Conservation (phyloP, 495 filamentous ascomycete species). For the Talaromyces wortmannii region DNA sequence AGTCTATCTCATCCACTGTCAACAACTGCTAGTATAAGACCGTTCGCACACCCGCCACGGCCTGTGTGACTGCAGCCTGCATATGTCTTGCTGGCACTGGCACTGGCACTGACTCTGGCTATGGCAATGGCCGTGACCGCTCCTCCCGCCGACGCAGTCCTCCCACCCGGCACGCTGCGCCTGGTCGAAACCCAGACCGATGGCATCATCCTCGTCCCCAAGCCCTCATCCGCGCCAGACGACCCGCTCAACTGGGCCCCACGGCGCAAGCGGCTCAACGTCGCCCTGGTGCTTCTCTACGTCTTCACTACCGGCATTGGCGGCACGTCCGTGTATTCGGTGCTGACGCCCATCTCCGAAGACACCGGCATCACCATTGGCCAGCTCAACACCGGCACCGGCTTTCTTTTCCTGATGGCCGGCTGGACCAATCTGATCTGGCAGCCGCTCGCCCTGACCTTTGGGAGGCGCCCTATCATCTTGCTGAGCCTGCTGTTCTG, state of each 20-base stretch:
- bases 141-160: neutral
- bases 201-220: conserved; percentile 38
- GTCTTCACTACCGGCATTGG: conserved; percentile 4
- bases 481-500: conserved; percentile 19
- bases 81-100: too few relatives aligned
- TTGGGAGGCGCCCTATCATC: conserved; percentile 23
- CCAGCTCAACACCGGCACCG: conserved; percentile 20
- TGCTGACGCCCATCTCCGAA: conserved; percentile 2
- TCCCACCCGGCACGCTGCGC: conserved; percentile 27
- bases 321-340: conserved; percentile 4
- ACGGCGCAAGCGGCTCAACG: conserved; percentile 25
- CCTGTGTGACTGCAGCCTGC: too few relatives aligned
- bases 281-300: conserved; percentile 2
- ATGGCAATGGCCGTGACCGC: neutral
- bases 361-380: conserved; percentile 26
- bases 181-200: conserved; percentile 28
- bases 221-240: conserved; percentile 36
- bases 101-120: neutral
- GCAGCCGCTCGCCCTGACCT: conserved; percentile 23
- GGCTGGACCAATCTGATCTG: conserved; percentile 26
- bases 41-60: too few relatives aligned
- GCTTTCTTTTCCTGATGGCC: conserved; percentile 26
- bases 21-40: too few relatives aligned
- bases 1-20: too few relatives aligned
- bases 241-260: conserved; percentile 45